A percentile compares a stretch with the other conserved stretches of the same genome.
Conservation (phyloP, 2,329 filamentous ascomycete genomes). For the Colletotrichum lini region DNA sequence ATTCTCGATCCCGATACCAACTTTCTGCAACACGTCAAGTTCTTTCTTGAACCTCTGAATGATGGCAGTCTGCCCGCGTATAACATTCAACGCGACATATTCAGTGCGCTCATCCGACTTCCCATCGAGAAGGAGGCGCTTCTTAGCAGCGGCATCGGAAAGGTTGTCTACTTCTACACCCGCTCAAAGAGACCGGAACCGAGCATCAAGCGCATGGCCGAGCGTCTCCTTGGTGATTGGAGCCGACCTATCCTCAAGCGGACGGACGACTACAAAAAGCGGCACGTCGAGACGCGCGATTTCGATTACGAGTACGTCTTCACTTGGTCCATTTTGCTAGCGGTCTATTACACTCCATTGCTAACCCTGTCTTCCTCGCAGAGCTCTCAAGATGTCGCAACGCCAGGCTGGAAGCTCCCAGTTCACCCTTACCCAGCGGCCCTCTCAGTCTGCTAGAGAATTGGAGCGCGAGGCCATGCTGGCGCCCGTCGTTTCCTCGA, state of each 20-base stretch:
- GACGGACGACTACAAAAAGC: constrained; percentile 95
- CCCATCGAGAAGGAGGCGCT: constrained; percentile 93
- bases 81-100: constrained; percentile 96
- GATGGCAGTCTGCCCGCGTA: constrained; percentile 96
- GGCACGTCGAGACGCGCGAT: constrained; percentile 74
- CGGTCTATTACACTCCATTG: constrained; percentile 20
- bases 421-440: constrained; percentile 66
- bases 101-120: constrained; percentile 82
- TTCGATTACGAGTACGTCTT: constrained; percentile 73
- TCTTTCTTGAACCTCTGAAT: constrained; percentile 95
- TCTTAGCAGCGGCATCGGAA: constrained; percentile 92
- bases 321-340: neutral
- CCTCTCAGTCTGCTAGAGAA: constrained; percentile 59
- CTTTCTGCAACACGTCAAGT: constrained; percentile 93
- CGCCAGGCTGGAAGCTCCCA: constrained; percentile 62
- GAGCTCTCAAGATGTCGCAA: constrained; percentile 68
- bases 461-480: constrained; percentile 72
- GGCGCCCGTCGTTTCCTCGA: constrained; percentile 67
- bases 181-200: constrained; percentile 92
- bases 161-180: constrained; percentile 97
- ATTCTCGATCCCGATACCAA: constrained; percentile 96
- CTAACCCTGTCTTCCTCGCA: constrained; percentile 47
- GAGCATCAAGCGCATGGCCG: constrained; percentile 92
- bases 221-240: constrained; percentile 95
- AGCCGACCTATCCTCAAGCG: constrained; percentile 93